Conservation (phyloP, 345 rosid species). For the Dipteronia dyeriana region DNA sequence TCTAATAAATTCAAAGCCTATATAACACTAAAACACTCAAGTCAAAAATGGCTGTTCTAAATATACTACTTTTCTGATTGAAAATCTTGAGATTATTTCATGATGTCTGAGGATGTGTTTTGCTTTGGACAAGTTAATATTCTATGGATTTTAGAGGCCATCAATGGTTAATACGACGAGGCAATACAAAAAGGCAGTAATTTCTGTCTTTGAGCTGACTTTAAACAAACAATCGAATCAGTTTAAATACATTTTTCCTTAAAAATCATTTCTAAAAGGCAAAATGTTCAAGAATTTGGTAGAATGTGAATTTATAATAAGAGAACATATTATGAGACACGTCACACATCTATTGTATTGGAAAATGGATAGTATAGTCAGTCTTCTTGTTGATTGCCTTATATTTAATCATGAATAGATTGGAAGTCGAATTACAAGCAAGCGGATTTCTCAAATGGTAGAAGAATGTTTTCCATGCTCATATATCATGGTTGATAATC, state of each 20-base stretch:
- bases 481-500: conserved; percentile 78
- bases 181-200: too few relatives aligned
- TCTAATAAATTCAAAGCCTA: too few relatives aligned
- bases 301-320: not conserved
- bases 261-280: not conserved
- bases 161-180: not conserved
- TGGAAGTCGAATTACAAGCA: conserved; percentile 92
- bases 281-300: not conserved
- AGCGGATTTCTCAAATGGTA: conserved; percentile 74
- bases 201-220: too few relatives aligned
- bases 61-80: too few relatives aligned
- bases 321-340: conserved; percentile 1
- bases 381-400: conserved; percentile 23
- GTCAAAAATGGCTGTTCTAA: too few relatives aligned
- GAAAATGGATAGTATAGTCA: conserved; percentile 11
- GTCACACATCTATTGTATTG: not conserved
- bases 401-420: conserved; percentile 54
- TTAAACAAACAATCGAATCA: not conserved
- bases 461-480: conserved; percentile 68
- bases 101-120: too few relatives aligned
- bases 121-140: too few relatives aligned
- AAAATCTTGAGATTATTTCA: too few relatives aligned
- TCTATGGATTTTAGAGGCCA: not conserved
- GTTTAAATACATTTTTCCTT: not conserved
- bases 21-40: too few relatives aligned